Percentiles rank a stretch among this genome's conserved stretches.
These are phyloP conservation scores for Psilocybe azurescens DNA, from an alignment of 768 basidiomycete genomes.

Conservation along the genomic window DNA sequence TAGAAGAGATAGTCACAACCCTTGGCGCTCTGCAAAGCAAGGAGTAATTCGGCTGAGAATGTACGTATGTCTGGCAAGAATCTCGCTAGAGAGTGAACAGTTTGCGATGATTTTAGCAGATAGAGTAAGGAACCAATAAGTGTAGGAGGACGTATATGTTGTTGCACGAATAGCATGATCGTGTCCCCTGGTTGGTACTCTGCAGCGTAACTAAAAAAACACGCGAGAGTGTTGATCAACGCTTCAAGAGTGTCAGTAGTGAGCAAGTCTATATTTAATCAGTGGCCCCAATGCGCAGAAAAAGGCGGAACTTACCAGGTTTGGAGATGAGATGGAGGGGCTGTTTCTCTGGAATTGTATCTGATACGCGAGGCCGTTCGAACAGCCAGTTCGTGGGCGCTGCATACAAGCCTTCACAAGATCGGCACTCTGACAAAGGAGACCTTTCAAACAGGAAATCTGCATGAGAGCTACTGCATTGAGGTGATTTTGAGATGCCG, in stretches of 20 bases:
- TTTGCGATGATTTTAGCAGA: conserved; percentile 2
- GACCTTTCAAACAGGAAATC: conserved; percentile 6
- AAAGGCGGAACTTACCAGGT: conserved; percentile 6
- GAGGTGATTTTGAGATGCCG: conserved; percentile 1
- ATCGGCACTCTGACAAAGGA: not conserved
- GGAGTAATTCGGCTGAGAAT: conserved; percentile 2
- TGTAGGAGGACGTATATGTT: conserved; percentile 7
- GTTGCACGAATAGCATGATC: conserved; percentile 1
- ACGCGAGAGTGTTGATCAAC: conserved; percentile 6
- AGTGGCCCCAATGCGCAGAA: conserved; percentile 1
- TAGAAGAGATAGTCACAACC: conserved; percentile 11
- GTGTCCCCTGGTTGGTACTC: not conserved
- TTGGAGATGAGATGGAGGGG: conserved; percentile 16
- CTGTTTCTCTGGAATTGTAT: conserved; percentile 8
- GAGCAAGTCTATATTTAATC: conserved; percentile 1
- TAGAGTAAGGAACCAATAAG: conserved; percentile 9
- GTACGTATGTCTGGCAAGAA: conserved; percentile 6
- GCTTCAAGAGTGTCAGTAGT: conserved; percentile 4
- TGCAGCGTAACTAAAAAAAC: conserved; percentile 13
- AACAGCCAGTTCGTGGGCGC: conserved; percentile 5
- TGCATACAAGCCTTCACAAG: conserved; percentile 9
- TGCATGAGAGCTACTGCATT: conserved; percentile 6
- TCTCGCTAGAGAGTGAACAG: conserved; percentile 1
- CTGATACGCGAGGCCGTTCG: conserved; percentile 9
- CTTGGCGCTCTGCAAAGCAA: not conserved